Percentiles rank a stretch among this genome's conserved stretches.
Conservation (phyloP, 371 early-diverging fungal species). For the Coemansia sp. region DNA sequence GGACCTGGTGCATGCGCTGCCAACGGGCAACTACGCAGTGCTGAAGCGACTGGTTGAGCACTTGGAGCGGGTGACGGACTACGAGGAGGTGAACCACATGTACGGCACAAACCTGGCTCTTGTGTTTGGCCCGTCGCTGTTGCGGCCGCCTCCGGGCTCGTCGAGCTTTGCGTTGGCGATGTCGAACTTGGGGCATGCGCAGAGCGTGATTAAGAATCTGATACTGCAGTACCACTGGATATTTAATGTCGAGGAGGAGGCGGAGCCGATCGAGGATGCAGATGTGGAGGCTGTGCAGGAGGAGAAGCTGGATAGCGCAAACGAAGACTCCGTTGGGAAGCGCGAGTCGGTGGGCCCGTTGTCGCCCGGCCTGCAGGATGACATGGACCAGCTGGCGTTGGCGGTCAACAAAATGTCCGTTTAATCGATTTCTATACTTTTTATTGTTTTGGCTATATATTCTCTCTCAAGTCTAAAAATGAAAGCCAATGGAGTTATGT, state of each 20-base stretch:
- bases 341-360: slow-evolving; percentile 28
- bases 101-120: slow-evolving; percentile 83
- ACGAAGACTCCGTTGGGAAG: slow-evolving; percentile 5
- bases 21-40: slow-evolving; percentile 66
- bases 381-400: slow-evolving; percentile 37
- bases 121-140: slow-evolving; percentile 81
- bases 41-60: slow-evolving; percentile 76
- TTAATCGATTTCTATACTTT: slow-evolving; percentile 3
- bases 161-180: slow-evolving; percentile 74
- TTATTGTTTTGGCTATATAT: not conserved
- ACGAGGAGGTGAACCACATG: slow-evolving; percentile 82
- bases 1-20: slow-evolving; percentile 67
- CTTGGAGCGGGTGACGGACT: slow-evolving; percentile 79
- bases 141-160: slow-evolving; percentile 74
- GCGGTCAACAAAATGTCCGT: slow-evolving; percentile 42
- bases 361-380: slow-evolving; percentile 31
- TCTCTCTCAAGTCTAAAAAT: not conserved
- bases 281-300: slow-evolving; percentile 12
- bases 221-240: slow-evolving; percentile 83
- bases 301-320: not conserved
- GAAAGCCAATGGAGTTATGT: not conserved
- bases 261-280: slow-evolving; percentile 46
- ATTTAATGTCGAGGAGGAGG: slow-evolving; percentile 76
- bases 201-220: slow-evolving; percentile 75
- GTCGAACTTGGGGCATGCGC: slow-evolving; percentile 79